Evolutionary conservation across 768 basidiomycete species (phyloP).

Genomic region (Russula lepida): DNA sequence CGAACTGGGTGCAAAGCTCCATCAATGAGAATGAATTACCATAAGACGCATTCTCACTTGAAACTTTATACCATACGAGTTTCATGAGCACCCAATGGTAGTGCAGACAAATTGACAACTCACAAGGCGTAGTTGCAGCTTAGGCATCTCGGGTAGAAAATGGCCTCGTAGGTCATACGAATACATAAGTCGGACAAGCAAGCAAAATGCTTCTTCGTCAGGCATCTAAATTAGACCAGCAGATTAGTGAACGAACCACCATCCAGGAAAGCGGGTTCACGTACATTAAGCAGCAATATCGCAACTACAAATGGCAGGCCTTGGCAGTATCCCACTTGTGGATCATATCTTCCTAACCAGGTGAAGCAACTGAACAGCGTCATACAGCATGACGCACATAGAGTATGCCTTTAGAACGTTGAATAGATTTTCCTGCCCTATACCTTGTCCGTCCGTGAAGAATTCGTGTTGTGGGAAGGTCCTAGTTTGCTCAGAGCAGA

Average conservation of each 20-base stretch:
- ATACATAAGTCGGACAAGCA: slow-evolving; percentile 91
- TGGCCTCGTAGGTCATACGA: slow-evolving; percentile 94
- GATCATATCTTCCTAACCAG: slow-evolving; percentile 54
- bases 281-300: slow-evolving; percentile 80
- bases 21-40: not conserved
- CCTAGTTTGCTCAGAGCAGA: slow-evolving; percentile 31
- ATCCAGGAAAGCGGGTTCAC: slow-evolving; percentile 23
- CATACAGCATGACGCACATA: slow-evolving; percentile 40
- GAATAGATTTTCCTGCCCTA: slow-evolving; percentile 95
- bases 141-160: slow-evolving; percentile 99
- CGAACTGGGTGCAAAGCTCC: slow-evolving; percentile 50
- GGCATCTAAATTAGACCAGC: slow-evolving; percentile 66
- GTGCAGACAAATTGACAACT: slow-evolving; percentile 24
- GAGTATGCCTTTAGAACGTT: slow-evolving; percentile 98
- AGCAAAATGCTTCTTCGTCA: slow-evolving; percentile 96
- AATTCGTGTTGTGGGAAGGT: slow-evolving; percentile 97
- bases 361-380: slow-evolving; percentile 5
- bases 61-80: slow-evolving; percentile 34
- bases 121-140: slow-evolving; percentile 84
- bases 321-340: slow-evolving; percentile 96
- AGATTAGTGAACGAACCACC: not conserved
- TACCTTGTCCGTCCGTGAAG: slow-evolving; percentile 89
- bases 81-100: not conserved
- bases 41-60: slow-evolving; percentile 35
- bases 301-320: slow-evolving; percentile 96